Evolutionary conservation across 202 grass and related monocot genomes (phyloP).

Genomic region (Zizania palustris): DNA sequence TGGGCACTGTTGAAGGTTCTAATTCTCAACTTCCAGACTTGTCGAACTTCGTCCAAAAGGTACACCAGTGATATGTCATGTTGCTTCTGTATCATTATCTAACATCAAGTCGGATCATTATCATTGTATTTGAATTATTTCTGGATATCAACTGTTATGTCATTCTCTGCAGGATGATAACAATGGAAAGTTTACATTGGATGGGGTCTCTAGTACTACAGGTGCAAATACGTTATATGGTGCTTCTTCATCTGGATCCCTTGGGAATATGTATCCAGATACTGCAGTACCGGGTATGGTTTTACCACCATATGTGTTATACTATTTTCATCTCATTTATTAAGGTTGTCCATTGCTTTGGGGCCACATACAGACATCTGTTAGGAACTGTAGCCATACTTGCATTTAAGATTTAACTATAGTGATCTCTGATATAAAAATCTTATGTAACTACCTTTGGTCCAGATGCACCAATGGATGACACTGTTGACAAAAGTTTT

Average conservation of each 20-base stretch:
- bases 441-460: slow-evolving; percentile 13
- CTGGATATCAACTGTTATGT: background rate
- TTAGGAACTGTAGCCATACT: background rate
- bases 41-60: slow-evolving; percentile 51
- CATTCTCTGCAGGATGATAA: slow-evolving; percentile 41
- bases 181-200: background rate
- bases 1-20: slow-evolving; percentile 23
- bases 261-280: slow-evolving; percentile 39
- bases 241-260: slow-evolving; percentile 45
- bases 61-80: slow-evolving; percentile 9
- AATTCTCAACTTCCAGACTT: slow-evolving; percentile 36
- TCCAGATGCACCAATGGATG: slow-evolving; percentile 45
- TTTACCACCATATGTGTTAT: background rate
- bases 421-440: background rate
- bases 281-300: slow-evolving; percentile 47
- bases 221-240: slow-evolving; percentile 16
- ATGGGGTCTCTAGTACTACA: slow-evolving; percentile 20
- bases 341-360: background rate
- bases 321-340: background rate
- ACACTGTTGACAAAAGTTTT: slow-evolving; percentile 46
- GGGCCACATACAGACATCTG: background rate
- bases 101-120: slow-evolving; percentile 19
- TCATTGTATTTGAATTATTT: background rate
- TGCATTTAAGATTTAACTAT: background rate
- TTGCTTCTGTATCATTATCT: slow-evolving; percentile 2